Base-by-base conservation (phyloP, 371 early-diverging fungal species). In the Rhizopus arrhizus region DNA sequence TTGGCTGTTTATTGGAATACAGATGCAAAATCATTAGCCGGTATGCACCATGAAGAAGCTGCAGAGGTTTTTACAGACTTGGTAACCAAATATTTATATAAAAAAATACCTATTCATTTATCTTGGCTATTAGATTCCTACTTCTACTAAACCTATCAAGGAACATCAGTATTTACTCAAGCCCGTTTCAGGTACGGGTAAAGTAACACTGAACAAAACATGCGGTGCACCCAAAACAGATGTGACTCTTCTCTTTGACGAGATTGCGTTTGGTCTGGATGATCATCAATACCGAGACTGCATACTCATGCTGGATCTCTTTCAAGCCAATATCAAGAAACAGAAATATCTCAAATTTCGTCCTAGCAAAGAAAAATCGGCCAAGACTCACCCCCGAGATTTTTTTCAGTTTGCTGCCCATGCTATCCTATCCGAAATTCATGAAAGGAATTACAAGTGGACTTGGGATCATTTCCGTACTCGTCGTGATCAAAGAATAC, bases 101-200 rank as follows among this genome's bases (percentile, higher is more conserved):
- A 9, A 11, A 36, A 36, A 1, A 36, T 11, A 36, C 22, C 22
- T 22, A 22, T 22, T 36, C 11, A 31, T 32, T 11, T 36, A 2
- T 9, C 6, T 36, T 4, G 1, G 12, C 5, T 43, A 13, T n/a
- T 40, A 80, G 81, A 80, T 80, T 35, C 72, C 78, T 7, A 67
- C 69, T 12, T 58, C 61, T 13, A 35, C 57, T 0, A 55, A 66
- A 32, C 53, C 45, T 13, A 38, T 59, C 2, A 33, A 46, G 28
- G 59, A 68, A 5, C 82, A 85, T 51, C 88, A 87, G 62, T 92
- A 89, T 40, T 84, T 95, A 5, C 59, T 95, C 34, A 86, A 83
- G 59, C 95, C 95, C 2, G 92, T 95, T 0, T 88, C 90, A n/a
- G 93, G 94, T 4, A 76, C 77, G 16, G 94, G 91, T 29, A 87